These are phyloP conservation scores for Mycena venus DNA, from an alignment of 768 basidiomycete genomes.

Conservation along the genomic window DNA sequence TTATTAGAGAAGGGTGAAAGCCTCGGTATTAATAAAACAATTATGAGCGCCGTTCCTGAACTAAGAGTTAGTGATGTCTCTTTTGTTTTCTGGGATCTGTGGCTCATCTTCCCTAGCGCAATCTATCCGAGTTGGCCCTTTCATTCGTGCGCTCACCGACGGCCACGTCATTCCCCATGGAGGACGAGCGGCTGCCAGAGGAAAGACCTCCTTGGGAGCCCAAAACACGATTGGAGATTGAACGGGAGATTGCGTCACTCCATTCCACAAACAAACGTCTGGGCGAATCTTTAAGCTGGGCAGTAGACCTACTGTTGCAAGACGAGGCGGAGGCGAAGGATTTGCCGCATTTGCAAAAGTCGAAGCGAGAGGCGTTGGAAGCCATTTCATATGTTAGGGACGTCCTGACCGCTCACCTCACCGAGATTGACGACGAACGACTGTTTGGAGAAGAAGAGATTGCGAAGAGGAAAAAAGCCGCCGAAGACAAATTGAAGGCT, in stretches of 20 bases:
- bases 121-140: slow-evolving; percentile 86
- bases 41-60: slow-evolving; percentile 86
- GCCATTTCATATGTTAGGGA: slow-evolving; percentile 85
- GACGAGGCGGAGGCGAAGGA: slow-evolving; percentile 62
- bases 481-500: slow-evolving; percentile 19
- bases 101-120: slow-evolving; percentile 64
- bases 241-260: slow-evolving; percentile 69
- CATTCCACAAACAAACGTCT: slow-evolving; percentile 72
- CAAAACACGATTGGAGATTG: slow-evolving; percentile 76
- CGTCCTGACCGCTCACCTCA: slow-evolving; percentile 68
- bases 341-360: slow-evolving; percentile 52
- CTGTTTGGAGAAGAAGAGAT: slow-evolving; percentile 67
- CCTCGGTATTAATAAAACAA: slow-evolving; percentile 86
- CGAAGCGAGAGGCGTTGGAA: slow-evolving; percentile 77
- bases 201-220: slow-evolving; percentile 81
- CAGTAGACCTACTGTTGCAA: slow-evolving; percentile 77
- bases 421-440: slow-evolving; percentile 74
- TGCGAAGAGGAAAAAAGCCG: slow-evolving; percentile 40
- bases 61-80: slow-evolving; percentile 66
- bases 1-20: slow-evolving; percentile 83
- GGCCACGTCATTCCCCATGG: slow-evolving; percentile 70
- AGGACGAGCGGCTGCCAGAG: slow-evolving; percentile 67
- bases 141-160: slow-evolving; percentile 74
- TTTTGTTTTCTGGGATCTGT: neutral
- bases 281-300: slow-evolving; percentile 80